Conservation (phyloP, 495 filamentous ascomycete genomes). For the Penicillium diatomitis region DNA sequence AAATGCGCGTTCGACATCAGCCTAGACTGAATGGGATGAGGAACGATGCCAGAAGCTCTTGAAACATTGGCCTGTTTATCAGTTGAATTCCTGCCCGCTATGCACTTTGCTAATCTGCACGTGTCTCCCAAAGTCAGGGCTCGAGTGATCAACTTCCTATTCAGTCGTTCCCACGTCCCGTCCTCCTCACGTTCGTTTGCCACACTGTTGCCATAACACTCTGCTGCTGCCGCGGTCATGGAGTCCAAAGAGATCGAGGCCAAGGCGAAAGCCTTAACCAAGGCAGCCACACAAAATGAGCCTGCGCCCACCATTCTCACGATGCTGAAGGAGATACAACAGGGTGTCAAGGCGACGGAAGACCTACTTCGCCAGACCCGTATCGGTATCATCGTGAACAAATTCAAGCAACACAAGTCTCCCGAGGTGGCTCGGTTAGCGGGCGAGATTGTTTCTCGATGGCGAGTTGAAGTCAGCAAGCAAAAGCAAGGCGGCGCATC, state of each 20-base stretch:
- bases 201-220: too few relatives aligned
- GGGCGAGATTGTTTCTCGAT: conserved; percentile 74
- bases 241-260: conserved; percentile 71
- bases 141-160: too few relatives aligned
- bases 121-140: too few relatives aligned
- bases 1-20: too few relatives aligned
- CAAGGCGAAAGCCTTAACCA: conserved; percentile 63
- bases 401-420: conserved; percentile 63
- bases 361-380: conserved; percentile 77
- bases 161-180: too few relatives aligned
- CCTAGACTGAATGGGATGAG: too few relatives aligned
- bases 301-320: conserved; percentile 52
- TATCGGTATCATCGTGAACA: conserved; percentile 82
- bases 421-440: conserved; percentile 67
- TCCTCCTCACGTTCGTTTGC: too few relatives aligned
- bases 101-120: too few relatives aligned
- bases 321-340: conserved; percentile 68
- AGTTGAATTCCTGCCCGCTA: too few relatives aligned
- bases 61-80: too few relatives aligned
- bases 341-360: conserved; percentile 73
- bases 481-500: conserved; percentile 49
- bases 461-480: conserved; percentile 74
- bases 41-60: too few relatives aligned
- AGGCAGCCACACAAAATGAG: conserved; percentile 62
- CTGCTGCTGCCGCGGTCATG: conserved; percentile 39